Conservation (phyloP, 805 yeast genomes). For the Kregervanrija pseudodelftensis region DNA sequence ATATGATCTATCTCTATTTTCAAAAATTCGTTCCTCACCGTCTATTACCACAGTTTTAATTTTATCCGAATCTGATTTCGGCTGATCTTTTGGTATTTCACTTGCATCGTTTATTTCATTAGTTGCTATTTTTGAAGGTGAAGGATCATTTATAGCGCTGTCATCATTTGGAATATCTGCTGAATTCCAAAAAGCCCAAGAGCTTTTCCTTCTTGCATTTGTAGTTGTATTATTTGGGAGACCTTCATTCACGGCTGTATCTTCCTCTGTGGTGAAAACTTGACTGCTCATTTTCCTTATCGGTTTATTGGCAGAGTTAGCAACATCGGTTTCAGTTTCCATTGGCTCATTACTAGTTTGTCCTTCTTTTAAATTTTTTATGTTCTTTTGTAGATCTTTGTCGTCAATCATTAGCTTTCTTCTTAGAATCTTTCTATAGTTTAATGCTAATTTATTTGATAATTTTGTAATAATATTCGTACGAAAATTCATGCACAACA, state of each 20-base stretch:
- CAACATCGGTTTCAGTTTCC: not conserved
- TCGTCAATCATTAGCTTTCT: no score
- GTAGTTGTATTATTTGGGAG: not conserved
- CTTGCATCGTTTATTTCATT: not conserved
- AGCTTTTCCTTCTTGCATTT: conserved; percentile 10
- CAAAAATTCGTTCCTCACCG: conserved; percentile 5
- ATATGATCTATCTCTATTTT: conserved; percentile 10
- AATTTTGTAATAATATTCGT: no score
- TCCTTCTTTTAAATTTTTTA: no score
- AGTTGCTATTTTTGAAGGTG: no score
- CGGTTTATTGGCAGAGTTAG: not conserved
- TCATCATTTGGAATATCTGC: not conserved
- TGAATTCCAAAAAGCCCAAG: conserved; percentile 23
- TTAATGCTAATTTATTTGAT: no score
- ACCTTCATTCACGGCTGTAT: not conserved
- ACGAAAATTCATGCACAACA: no score
- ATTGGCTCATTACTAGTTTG: not conserved
- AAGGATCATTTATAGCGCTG: not conserved
- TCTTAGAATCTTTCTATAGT: no score
- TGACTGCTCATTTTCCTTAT: not conserved
- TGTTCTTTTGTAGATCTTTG: no score
- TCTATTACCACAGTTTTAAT: conserved; percentile 2
- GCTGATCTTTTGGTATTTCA: not conserved
- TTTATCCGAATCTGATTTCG: conserved; percentile 3
- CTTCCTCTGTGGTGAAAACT: conserved; percentile 2